Conservation (phyloP, 2,329 filamentous ascomycete genomes). For the Penicillium thymicola region DNA sequence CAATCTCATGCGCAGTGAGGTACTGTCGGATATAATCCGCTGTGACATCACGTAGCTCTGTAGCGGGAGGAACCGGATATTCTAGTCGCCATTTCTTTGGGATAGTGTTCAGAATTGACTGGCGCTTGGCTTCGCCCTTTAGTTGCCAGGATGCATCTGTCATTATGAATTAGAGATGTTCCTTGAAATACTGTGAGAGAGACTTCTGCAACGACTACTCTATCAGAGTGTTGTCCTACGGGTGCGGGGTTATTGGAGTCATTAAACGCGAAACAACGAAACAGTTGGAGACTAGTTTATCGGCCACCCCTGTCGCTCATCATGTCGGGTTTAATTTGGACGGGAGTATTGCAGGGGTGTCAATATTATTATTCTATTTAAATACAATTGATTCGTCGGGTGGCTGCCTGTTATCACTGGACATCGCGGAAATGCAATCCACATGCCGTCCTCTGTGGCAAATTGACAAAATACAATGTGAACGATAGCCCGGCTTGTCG, state of each 20-base stretch:
- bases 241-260: slow-evolving; percentile 16
- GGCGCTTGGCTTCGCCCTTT: slow-evolving; percentile 52
- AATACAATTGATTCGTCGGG: not conserved
- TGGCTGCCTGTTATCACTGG: not conserved
- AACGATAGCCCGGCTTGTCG: too few species aligned
- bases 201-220: not conserved
- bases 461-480: not conserved
- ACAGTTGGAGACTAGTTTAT: not conserved
- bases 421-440: not conserved
- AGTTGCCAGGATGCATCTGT: slow-evolving; percentile 46
- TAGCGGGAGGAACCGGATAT: slow-evolving; percentile 45
- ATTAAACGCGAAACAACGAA: too few species aligned
- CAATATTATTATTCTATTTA: not conserved
- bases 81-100: slow-evolving; percentile 56
- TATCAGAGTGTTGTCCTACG: not conserved
- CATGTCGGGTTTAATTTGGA: not conserved
- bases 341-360: too few species aligned
- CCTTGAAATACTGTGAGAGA: not conserved
- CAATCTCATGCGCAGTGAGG: slow-evolving; percentile 52
- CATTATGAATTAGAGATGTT: slow-evolving; percentile 12
- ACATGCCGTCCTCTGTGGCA: too few species aligned
- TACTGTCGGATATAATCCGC: slow-evolving; percentile 56
- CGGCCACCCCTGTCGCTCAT: not conserved
- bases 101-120: slow-evolving; percentile 53
- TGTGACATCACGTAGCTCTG: slow-evolving; percentile 56